Conservation (phyloP, 257 asterid species). For the Petunia secreta region DNA sequence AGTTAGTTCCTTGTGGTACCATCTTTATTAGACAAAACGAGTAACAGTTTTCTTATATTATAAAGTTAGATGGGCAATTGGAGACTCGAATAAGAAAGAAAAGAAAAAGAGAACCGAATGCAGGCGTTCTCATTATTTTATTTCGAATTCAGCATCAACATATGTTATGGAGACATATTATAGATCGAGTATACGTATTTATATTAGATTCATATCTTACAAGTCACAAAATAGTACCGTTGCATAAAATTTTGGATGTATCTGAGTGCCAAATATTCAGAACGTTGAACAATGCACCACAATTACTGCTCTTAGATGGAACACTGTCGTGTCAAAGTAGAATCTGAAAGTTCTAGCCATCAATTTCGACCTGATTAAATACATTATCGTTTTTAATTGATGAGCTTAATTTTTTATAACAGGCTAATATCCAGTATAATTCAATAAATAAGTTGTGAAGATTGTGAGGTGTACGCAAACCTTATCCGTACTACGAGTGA, state of each 20-base stretch:
- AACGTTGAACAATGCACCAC: not conserved
- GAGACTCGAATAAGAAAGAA: not conserved
- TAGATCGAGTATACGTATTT: not conserved
- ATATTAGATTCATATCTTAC: not conserved
- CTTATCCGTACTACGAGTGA: no score
- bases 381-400: not conserved
- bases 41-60: no score
- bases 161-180: not conserved
- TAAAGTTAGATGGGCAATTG: not conserved
- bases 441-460: no score
- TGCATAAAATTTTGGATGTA: not conserved
- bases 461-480: no score
- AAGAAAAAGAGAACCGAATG: not conserved
- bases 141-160: not conserved
- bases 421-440: no score
- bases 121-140: slow-evolving; percentile 13
- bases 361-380: slow-evolving; percentile 19
- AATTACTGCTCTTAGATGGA: not conserved
- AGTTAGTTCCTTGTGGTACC: no score
- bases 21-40: no score
- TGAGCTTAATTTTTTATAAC: no score
- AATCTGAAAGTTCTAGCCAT: slow-evolving; percentile 4
- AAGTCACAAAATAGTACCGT: no score
- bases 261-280: not conserved
- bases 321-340: not conserved